Evolutionary conservation across 345 rosid genomes (phyloP).

Genomic region (Eucalyptus melliodora): DNA sequence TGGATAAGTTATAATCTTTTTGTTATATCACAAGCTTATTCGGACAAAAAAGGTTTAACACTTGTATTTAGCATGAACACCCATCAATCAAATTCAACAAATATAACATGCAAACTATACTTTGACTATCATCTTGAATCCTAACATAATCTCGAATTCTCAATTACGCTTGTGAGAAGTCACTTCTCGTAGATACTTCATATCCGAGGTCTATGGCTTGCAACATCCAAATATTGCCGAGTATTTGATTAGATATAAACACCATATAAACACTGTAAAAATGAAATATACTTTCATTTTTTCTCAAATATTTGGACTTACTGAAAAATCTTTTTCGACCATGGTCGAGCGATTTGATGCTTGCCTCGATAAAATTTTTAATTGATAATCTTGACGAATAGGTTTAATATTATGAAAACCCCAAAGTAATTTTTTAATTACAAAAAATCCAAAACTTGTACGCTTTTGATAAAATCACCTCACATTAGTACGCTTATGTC

Average conservation of each 20-base stretch:
- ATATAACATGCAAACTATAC: background rate
- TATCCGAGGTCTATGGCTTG: fast-evolving
- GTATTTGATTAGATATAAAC: background rate
- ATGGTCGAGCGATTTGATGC: background rate
- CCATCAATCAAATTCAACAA: background rate
- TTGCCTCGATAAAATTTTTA: background rate
- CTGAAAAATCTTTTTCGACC: background rate
- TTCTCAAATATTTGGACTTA: background rate
- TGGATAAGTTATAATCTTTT: background rate
- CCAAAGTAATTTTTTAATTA: too few species aligned
- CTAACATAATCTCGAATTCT: background rate
- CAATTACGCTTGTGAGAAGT: background rate
- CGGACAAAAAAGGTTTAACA: background rate
- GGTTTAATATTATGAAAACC: fast-evolving
- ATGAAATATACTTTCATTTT: background rate
- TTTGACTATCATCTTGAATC: background rate
- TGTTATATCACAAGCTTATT: background rate
- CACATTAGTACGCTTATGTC: fast-evolving
- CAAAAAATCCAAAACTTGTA: too few species aligned
- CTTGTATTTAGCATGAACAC: background rate
- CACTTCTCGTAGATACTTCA: background rate
- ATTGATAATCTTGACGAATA: fast-evolving
- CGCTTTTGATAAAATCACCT: too few species aligned
- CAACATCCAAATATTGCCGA: background rate
- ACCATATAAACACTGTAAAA: background rate